Percentiles rank a stretch among this genome's conserved stretches.
These are phyloP conservation scores for Pseudogymnoascus sp. DNA, from an alignment of 2,329 filamentous ascomycete genomes.

Conservation along the genomic window DNA sequence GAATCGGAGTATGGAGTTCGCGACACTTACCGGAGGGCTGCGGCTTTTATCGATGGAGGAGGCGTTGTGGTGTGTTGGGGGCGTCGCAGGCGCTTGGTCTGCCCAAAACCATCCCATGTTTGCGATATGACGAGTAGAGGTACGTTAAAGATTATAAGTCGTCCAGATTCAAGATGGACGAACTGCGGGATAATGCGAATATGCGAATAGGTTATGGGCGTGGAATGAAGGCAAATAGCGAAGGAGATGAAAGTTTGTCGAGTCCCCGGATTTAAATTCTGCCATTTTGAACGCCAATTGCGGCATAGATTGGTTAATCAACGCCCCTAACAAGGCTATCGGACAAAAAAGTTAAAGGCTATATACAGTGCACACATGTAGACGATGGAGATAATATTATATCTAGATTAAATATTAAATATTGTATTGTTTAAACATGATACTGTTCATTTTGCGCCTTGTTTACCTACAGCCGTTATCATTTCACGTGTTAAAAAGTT, in stretches of 20 bases:
- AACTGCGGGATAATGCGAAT: neutral
- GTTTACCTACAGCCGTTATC: neutral
- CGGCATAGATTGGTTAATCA: conserved; percentile 11
- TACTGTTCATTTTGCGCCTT: neutral
- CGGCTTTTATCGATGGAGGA: conserved; percentile 11
- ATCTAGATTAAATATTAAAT: neutral
- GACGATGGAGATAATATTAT: neutral
- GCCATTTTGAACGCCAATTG: conserved; percentile 15
- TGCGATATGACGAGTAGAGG: neutral
- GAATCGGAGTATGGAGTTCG: neutral
- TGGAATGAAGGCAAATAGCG: neutral
- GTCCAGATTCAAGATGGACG: neutral
- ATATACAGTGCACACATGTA: neutral
- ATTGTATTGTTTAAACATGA: neutral
- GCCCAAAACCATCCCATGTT: conserved; percentile 61
- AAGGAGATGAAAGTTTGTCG: conserved; percentile 11
- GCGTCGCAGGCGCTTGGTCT: conserved; percentile 36
- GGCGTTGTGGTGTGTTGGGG: conserved; percentile 24
- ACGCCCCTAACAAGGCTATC: conserved; percentile 22
- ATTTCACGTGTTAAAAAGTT: neutral
- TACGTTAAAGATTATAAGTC: neutral
- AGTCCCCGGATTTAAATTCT: conserved; percentile 5
- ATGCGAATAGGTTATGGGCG: neutral
- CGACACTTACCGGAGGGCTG: conserved; percentile 11
- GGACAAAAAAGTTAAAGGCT: conserved; percentile 16